Base-by-base conservation (phyloP, 129 eudicot genomes). In the Chrysanthemum lavandulifolium region DNA sequence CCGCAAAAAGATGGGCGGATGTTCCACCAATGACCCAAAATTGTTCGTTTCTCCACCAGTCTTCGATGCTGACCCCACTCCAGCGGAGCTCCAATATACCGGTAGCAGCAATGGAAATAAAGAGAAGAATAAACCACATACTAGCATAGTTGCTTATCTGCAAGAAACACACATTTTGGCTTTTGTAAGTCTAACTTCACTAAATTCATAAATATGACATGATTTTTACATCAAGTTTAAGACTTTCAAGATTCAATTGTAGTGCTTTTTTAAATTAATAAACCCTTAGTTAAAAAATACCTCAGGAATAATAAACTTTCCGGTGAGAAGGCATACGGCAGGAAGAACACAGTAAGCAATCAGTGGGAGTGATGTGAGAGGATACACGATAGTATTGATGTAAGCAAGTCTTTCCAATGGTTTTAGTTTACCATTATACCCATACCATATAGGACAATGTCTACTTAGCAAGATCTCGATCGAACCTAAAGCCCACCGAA, bases 1-100 rank as follows among this genome's bases (percentile, higher is more conserved):
- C 95, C 15, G 97, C 95, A 52, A 90, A 87, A 9, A 90, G 84
- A 75, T 90, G 97, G 10, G 95, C 97, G 0, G 97, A 90, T 13
- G 97, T 90, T 5, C 97, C 95, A 64, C 97, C 95, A 13, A 90
- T 90, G 84, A 90, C 97, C 95, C 97, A 90, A 65, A 90, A 90
- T 73, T 90, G 97, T 51, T 90, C 95, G 65, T 90, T 90, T 80
- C 95, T 85, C 97, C 97, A 90, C 95, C 95, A 90, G 63, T 90
- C 97, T 23, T 90, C 95, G 10, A 90, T 82, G 48, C 87, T 83
- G n/a, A 90, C 95, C 23, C 91, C 91, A 27, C 97, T 82, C 95
- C 95, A 90, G 72, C 97, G 79, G 67, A 90, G 86, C 83, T 90
- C 97, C 47, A 90, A 72, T n/a, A 90, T 85, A 14, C 91, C 96